These are phyloP conservation scores for Colletotrichum siamense DNA, from an alignment of 2,329 filamentous ascomycete species.

Conservation along the genomic window DNA sequence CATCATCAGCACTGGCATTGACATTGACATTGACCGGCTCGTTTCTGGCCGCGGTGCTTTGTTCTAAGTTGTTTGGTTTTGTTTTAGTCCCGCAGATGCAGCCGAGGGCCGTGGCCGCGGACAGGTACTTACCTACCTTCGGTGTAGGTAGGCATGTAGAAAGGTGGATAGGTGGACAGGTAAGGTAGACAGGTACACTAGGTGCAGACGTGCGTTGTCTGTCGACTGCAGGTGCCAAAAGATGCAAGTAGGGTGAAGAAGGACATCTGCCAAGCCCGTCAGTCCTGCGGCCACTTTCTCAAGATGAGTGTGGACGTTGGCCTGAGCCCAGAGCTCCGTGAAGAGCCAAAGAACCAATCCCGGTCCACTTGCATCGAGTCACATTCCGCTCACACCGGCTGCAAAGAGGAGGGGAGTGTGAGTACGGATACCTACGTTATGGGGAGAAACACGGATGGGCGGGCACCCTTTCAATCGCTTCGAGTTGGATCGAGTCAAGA, in stretches of 20 bases:
- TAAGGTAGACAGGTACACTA: too few relatives aligned
- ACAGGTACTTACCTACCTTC: background rate
- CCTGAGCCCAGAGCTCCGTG: background rate
- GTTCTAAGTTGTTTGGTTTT: background rate
- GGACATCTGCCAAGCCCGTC: background rate
- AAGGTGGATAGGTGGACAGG: background rate
- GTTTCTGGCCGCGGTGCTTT: background rate
- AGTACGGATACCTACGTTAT: background rate
- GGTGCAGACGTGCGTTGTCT: background rate
- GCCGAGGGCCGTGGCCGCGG: background rate
- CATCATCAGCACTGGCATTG: background rate
- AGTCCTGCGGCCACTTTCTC: background rate
- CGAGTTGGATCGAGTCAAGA: background rate
- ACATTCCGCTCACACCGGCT: background rate
- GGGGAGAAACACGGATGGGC: background rate
- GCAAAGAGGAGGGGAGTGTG: background rate
- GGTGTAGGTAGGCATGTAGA: background rate
- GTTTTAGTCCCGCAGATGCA: background rate
- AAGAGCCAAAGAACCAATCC: background rate
- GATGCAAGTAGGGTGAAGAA: too few relatives aligned
- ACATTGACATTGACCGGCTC: background rate
- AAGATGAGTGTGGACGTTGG: background rate
- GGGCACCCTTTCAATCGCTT: background rate
- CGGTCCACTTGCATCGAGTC: background rate
- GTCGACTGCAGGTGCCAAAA: too few relatives aligned